Evolutionary conservation across 768 basidiomycete species (phyloP).

Genomic region (Postia placenta): DNA sequence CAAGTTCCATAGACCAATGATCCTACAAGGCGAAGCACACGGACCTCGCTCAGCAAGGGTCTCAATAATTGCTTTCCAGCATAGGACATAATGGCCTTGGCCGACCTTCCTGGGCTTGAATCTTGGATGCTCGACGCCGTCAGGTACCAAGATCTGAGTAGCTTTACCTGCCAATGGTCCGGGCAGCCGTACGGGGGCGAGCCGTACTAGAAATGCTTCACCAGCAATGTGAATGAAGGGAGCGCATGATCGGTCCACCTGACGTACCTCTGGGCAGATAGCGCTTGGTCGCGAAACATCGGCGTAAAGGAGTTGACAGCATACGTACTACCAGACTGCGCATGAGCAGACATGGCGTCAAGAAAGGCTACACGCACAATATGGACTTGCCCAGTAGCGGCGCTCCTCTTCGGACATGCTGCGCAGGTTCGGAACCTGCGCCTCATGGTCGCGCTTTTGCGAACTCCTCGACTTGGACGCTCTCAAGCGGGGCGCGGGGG

Average conservation of each 20-base stretch:
- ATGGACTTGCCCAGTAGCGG: slow-evolving; percentile 70
- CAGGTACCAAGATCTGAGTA: slow-evolving; percentile 34
- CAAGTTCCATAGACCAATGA: background rate
- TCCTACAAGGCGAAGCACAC: background rate
- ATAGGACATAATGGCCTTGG: slow-evolving; percentile 49
- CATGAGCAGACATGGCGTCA: background rate
- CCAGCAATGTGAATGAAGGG: background rate
- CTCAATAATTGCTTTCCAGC: slow-evolving; percentile 47
- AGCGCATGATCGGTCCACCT: background rate
- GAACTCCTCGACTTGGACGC: slow-evolving; percentile 21
- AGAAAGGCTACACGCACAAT: slow-evolving; percentile 39
- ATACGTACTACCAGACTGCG: slow-evolving; percentile 46
- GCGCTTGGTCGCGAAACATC: slow-evolving; percentile 43
- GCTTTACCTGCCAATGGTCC: slow-evolving; percentile 10
- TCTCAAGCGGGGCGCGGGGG: slow-evolving; percentile 42
- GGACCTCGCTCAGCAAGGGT: slow-evolving; percentile 33
- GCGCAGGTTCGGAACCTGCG: slow-evolving; percentile 21
- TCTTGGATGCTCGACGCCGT: slow-evolving; percentile 62
- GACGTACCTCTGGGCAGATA: slow-evolving; percentile 52
- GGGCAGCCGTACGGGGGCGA: slow-evolving; percentile 44
- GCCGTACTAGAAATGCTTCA: slow-evolving; percentile 47
- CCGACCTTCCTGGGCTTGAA: slow-evolving; percentile 45
- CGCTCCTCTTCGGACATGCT: slow-evolving; percentile 60
- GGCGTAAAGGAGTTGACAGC: slow-evolving; percentile 58
- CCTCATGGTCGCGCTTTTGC: slow-evolving; percentile 8